Base-by-base conservation (phyloP, 2,329 filamentous ascomycete genomes). In the Colletotrichum aenigma region DNA sequence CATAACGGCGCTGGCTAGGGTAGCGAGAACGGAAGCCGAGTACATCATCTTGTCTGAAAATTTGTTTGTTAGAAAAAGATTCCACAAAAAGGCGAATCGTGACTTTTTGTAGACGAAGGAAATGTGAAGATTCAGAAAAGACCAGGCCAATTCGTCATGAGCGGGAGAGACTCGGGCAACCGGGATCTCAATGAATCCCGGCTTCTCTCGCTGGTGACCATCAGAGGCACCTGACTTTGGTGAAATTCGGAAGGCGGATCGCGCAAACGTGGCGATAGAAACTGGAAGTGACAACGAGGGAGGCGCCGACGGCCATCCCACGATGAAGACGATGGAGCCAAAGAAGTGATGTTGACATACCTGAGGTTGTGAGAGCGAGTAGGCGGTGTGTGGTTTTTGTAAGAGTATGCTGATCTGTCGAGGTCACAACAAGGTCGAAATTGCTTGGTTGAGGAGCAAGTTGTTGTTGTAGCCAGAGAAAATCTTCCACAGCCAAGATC, bases 1-100 rank as follows among this genome's bases (percentile, higher is more conserved):
- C 24, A 83, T 82, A 74, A 84, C 84, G 71, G 85, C 84, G 79
- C 87, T 84, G 74, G 86, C 86, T 67, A 91, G 79, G 74, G 86
- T 78, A 79, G 85, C 79, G 77, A 85, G 55, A 16, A 56, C 15
- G n/a, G 70, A 6, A 18, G 34, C 15, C 2, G 66, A 70, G 24
- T 56, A 71, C 61, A 61, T 72, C 70, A 72, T 72, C 32, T 38
- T 72, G 52, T n/a, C 32, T 38, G 24, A 16, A n/a, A 10, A 2
- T 12, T 62, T 26, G 12, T 26, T 58, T 30, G 58, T 71, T n/a
- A 71, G 60, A 64, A 43, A 64, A 43, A 18, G n/a, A 28, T 64
- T 10, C 30, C 8, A n/a, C 28, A 26, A 26, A 30, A 30, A 18
- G 9, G 16, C 61, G 61, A 26, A 24, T 7, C 30, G 18, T 36